Evolutionary conservation across 176 grass and related monocot genomes (phyloP).

Genomic region (Zizania latifolia): DNA sequence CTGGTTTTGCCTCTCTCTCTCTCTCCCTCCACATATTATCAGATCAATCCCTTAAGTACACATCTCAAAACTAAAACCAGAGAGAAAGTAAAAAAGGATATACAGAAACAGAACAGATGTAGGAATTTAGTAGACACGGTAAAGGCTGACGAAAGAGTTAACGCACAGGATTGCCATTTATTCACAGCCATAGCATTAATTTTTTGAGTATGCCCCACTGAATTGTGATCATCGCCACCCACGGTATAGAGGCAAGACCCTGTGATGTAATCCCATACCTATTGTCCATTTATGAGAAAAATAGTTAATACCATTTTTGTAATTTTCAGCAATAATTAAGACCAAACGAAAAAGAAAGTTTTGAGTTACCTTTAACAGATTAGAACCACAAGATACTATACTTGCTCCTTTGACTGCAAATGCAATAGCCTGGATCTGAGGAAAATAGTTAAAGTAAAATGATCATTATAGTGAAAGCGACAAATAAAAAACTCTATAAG

Average conservation of each 20-base stretch:
- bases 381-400: conserved; percentile 89
- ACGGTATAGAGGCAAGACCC: conserved; percentile 96
- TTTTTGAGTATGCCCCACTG: conserved; percentile 67
- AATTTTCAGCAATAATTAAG: neutral
- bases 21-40: neutral
- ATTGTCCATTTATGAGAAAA: conserved; percentile 29
- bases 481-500: neutral
- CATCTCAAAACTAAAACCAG: neutral
- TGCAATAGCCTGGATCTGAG: conserved; percentile 74
- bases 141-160: conserved; percentile 17
- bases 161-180: conserved; percentile 95
- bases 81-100: neutral
- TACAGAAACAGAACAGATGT: neutral
- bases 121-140: neutral
- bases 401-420: conserved; percentile 99
- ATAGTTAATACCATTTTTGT: neutral
- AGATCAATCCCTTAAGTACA: neutral
- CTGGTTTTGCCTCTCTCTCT: neutral
- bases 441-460: conserved; percentile 15
- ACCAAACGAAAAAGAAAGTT: conserved; percentile 6
- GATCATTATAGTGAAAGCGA: conserved; percentile 18
- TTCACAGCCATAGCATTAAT: conserved; percentile 98
- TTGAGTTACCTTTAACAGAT: conserved; percentile 69
- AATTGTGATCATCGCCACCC: conserved; percentile 59
- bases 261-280: conserved; percentile 99